Evolutionary conservation across 495 filamentous ascomycete species (phyloP), one percentile per base, ranked within the genome.

Genomic region (Cercophora scortea): DNA sequence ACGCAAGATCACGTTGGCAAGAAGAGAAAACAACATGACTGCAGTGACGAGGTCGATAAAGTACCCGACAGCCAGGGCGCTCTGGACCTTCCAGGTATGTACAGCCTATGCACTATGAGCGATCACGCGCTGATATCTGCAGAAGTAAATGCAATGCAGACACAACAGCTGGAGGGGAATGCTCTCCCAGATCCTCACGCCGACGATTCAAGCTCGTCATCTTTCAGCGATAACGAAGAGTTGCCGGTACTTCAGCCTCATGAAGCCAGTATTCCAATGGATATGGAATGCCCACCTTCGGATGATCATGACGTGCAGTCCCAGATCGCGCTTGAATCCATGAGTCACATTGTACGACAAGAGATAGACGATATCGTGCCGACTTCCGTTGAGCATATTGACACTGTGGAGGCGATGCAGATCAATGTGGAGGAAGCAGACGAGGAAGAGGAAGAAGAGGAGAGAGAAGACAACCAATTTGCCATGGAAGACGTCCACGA

Each of bases 251-350:
- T 25, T 5, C 25, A 25, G 25, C 2, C 25, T 25, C 25, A 25
- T 25, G 25, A 25, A 25, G 25, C 25, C 25, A 25, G 5, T 1
- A 52, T 53, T 11, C 36, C 25, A 4, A 56, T 60, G 51, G 61
- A 61, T 0, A 16, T 57, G 3, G 56, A 60, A 9, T 54, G 39
- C 16, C 44, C 45, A 4, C 40, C 15, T 8, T 39, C 11, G 9
- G 54, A 65, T 25, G 53, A 64, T 43, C 48, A 39, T 2, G 61
- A 64, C 35, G 58, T 62, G 49, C 57, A 65, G 48, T 61, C 55
- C 4, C 63, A 67, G 44, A 59, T 64, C 47, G 61, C 51, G 13
- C 53, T 61, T 6, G 63, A 68, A 40, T 52, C 55, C 4, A 45
- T 53, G 40, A 57, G 53, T 25, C 55, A 51, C n/a, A 57, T 40